Evolutionary conservation across 2,329 filamentous ascomycete genomes (phyloP).

Genomic region (Aspergillus sp.): DNA sequence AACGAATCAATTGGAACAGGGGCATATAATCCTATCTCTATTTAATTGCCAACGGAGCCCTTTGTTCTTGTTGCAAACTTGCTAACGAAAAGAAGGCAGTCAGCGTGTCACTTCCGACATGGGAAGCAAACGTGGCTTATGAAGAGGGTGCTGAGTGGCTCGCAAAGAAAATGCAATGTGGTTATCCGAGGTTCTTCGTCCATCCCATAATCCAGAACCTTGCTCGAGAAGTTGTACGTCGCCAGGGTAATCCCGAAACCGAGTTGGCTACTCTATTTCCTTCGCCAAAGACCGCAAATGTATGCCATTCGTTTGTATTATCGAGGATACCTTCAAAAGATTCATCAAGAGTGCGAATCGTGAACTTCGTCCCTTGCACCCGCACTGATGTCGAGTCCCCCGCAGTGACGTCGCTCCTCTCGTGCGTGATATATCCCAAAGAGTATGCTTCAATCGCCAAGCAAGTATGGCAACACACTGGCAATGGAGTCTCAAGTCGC

Average conservation of each 20-base stretch:
- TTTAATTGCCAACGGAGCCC: background rate
- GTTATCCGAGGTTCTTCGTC: conserved; percentile 93
- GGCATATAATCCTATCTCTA: background rate
- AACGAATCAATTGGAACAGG: background rate
- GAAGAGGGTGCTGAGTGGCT: conserved; percentile 90
- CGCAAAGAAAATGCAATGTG: conserved; percentile 74
- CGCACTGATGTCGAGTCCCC: conserved; percentile 56
- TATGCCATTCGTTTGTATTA: conserved; percentile 68
- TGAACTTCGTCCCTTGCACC: conserved; percentile 50
- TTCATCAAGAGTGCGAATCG: conserved; percentile 47
- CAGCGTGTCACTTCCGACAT: conserved; percentile 91
- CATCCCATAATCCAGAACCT: conserved; percentile 75
- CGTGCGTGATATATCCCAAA: conserved; percentile 63
- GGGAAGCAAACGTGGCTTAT: conserved; percentile 84
- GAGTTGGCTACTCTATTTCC: conserved; percentile 74
- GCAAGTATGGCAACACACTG: conserved; percentile 94
- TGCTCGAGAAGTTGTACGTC: conserved; percentile 58
- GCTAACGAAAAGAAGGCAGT: conserved; percentile 60
- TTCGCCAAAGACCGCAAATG: conserved; percentile 58
- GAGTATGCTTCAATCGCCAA: conserved; percentile 69
- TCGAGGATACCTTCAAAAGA: conserved; percentile 26
- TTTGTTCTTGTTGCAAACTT: background rate
- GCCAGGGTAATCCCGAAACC: conserved; percentile 50
- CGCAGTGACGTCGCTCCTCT: conserved; percentile 55
- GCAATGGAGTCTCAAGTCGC: conserved; percentile 85